phyloP scores from a whole-genome alignment of 495 filamentous ascomycete genomes.

The Neurospora sp. region DNA sequence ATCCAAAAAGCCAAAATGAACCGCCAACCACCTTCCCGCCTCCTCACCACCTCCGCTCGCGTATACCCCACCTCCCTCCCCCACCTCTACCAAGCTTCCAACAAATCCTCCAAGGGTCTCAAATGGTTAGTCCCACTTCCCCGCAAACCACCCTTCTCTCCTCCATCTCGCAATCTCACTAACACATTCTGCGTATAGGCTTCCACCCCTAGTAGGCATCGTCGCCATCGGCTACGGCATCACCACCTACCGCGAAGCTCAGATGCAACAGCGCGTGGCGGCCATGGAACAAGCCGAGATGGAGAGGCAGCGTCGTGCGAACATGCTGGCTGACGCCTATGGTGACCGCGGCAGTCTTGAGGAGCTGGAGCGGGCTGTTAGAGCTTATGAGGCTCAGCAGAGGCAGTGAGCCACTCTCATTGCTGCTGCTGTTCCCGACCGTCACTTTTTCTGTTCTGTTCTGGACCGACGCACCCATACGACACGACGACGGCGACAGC shows the following conservation, averaged over 20 bases:
- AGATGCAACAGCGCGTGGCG: conserved; percentile 16
- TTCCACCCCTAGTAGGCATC: conserved; percentile 28
- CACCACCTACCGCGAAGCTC: conserved; percentile 21
- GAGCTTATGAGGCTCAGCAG: conserved; percentile 36
- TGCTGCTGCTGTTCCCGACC: neutral
- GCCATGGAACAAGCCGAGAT: conserved; percentile 14
- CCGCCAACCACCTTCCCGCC: conserved; percentile 17
- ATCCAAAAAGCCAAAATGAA: conserved; percentile 15
- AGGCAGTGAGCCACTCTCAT: conserved; percentile 1
- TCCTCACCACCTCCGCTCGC: conserved; percentile 30
- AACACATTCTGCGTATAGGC: conserved; percentile 14
- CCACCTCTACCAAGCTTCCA: conserved; percentile 23
- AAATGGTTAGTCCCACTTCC: conserved; percentile 22
- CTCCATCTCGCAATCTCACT: neutral
- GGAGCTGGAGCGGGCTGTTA: conserved; percentile 49
- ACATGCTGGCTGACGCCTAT: conserved; percentile 43
- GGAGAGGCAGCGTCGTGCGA: conserved; percentile 14
- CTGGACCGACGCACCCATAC: neutral
- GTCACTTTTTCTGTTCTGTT: neutral
- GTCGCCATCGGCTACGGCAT: conserved; percentile 34
- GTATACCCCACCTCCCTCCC: conserved; percentile 36
- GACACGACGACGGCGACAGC: neutral
- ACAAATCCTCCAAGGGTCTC: conserved; percentile 17
- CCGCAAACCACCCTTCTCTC: neutral
- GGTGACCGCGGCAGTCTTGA: conserved; percentile 47